phyloP scores from a whole-genome alignment of 345 rosid species.

The Abelmoschus esculentus region DNA sequence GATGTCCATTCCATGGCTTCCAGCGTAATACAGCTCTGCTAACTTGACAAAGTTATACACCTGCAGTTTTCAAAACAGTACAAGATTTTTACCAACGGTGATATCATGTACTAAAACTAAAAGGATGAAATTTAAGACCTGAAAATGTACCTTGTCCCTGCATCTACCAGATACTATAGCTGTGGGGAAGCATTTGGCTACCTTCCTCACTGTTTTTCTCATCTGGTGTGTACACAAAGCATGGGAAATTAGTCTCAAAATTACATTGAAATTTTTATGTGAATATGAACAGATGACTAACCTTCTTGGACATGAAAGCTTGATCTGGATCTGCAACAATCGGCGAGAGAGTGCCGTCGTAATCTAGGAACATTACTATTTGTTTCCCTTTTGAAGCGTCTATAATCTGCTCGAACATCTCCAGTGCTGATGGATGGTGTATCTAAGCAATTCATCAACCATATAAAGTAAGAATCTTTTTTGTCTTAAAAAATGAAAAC shows the following conservation, averaged over 20 bases:
- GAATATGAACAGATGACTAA: neutral
- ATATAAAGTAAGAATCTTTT: neutral
- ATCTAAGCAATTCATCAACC: neutral
- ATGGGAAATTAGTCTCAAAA: neutral
- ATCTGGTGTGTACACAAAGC: constrained; percentile 34
- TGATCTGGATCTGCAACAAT: constrained; percentile 83
- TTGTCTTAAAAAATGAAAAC: neutral
- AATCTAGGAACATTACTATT: constrained; percentile 86
- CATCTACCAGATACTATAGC: constrained; percentile 95
- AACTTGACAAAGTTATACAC: constrained; percentile 21
- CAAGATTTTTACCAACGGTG: neutral
- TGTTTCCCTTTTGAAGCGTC: constrained; percentile 60
- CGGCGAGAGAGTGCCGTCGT: constrained; percentile 94
- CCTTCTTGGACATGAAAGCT: constrained; percentile 91
- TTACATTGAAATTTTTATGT: neutral
- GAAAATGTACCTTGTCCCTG: constrained; percentile 72
- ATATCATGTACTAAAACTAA: no score
- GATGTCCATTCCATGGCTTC: constrained; percentile 99
- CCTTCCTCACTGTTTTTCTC: constrained; percentile 54
- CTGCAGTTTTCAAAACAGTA: constrained; percentile 20
- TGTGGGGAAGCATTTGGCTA: constrained; percentile 50
- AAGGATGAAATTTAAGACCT: neutral
- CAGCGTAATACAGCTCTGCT: constrained; percentile 88
- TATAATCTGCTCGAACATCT: constrained; percentile 36
- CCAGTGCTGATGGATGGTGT: constrained; percentile 73